Evolutionary conservation across 768 basidiomycete species (phyloP).

Genomic region (Cytidiella melzeri): DNA sequence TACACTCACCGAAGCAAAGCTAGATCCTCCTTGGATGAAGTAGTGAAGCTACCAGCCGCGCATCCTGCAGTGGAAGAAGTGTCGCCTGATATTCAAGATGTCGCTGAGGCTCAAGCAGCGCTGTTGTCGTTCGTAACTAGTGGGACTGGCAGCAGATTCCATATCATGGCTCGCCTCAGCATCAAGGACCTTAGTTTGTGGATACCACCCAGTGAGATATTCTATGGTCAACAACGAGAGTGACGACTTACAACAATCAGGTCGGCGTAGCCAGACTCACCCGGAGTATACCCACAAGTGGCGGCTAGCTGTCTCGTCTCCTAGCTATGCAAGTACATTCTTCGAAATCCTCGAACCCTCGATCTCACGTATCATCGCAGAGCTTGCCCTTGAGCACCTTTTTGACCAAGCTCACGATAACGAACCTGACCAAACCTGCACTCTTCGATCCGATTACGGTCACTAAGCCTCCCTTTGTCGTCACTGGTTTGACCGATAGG

Average conservation of each 20-base stretch:
- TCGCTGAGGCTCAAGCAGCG: background rate
- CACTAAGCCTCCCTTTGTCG: slow-evolving; percentile 34
- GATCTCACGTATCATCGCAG: slow-evolving; percentile 15
- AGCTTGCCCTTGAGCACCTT: slow-evolving; percentile 30
- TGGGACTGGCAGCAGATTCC: slow-evolving; percentile 35
- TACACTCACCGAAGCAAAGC: slow-evolving; percentile 37
- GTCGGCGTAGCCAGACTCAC: slow-evolving; percentile 22
- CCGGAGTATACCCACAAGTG: slow-evolving; percentile 38
- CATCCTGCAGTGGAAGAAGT: background rate
- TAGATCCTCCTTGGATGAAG: slow-evolving; percentile 31
- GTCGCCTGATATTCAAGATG: background rate
- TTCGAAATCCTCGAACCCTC: background rate
- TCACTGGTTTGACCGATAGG: slow-evolving; percentile 35
- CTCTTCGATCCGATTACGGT: slow-evolving; percentile 29
- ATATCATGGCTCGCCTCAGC: slow-evolving; percentile 37
- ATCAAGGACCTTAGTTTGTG: slow-evolving; percentile 41
- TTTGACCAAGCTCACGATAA: slow-evolving; percentile 28
- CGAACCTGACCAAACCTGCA: slow-evolving; percentile 33
- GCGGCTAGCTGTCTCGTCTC: slow-evolving; percentile 38
- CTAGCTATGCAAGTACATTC: slow-evolving; percentile 37
- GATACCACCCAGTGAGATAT: slow-evolving; percentile 32
- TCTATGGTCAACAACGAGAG: background rate
- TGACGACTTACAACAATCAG: slow-evolving; percentile 19
- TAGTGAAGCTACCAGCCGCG: slow-evolving; percentile 13
- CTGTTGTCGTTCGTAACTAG: slow-evolving; percentile 11